A percentile compares a stretch with the other conserved stretches of the same genome.
These are phyloP conservation scores for Xerocomus brunneocitrinus DNA, from an alignment of 768 basidiomycete species.

Conservation along the genomic window DNA sequence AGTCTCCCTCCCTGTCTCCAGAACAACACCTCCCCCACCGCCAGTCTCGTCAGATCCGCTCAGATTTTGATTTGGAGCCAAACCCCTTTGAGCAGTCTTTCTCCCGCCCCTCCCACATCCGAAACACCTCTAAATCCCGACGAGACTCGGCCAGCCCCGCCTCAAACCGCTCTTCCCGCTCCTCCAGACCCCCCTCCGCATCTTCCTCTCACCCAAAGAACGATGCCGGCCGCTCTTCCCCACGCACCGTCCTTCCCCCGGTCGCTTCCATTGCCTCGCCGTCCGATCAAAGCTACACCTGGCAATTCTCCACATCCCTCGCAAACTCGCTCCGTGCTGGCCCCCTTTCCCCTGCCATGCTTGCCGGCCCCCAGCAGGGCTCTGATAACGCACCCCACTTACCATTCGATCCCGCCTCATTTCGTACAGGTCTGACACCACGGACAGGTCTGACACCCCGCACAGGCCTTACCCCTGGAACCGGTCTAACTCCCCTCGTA, in stretches of 20 bases:
- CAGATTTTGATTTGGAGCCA: conserved; percentile 74
- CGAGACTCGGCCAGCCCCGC: conserved; percentile 29
- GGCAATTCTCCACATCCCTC: conserved; percentile 61
- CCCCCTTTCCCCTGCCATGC: conserved; percentile 94
- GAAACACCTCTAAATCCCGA: conserved; percentile 36
- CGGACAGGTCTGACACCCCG: conserved; percentile 81
- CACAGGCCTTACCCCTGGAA: conserved; percentile 74
- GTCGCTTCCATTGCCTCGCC: conserved; percentile 70
- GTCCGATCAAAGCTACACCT: conserved; percentile 43
- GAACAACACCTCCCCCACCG: conserved; percentile 13
- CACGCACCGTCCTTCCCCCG: conserved; percentile 78
- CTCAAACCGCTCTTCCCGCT: conserved; percentile 37
- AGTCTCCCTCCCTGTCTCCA: conserved; percentile 25
- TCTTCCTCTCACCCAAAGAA: conserved; percentile 30
- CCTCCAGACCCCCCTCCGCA: conserved; percentile 33
- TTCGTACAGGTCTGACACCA: conserved; percentile 86
- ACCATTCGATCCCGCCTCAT: conserved; percentile 64
- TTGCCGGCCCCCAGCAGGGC: conserved; percentile 72
- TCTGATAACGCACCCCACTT: conserved; percentile 34
- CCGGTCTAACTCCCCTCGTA: conserved; percentile 77
- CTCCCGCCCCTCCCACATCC: conserved; percentile 53
- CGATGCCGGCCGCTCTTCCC: conserved; percentile 33
- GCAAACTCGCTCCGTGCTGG: conserved; percentile 84
- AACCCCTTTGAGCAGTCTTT: conserved; percentile 98
- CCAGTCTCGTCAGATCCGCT: conserved; percentile 45